Conservation (phyloP, 306 rosid species). For the Medicago truncatula region MtrunA17r5.0-ANR NC_053045.1:33352501-33353000, state of each 20-base stretch:
- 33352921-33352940: background rate
- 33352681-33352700: conserved; percentile 3
- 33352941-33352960: background rate
- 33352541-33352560: conserved; percentile 97
- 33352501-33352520: conserved; percentile 49
- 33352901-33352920: background rate
- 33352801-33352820: background rate
- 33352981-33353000: background rate
- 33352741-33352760: conserved; percentile 21
- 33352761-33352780: conserved; percentile 5
- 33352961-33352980: background rate
- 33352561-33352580: conserved; percentile 95
- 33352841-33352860: background rate
- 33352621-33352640: conserved; percentile 28
- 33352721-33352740: background rate
- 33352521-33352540: conserved; percentile 81
- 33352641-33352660: conserved; percentile 30
- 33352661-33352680: conserved; percentile 29
- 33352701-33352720: conserved; percentile 3
- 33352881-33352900: background rate
- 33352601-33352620: conserved; percentile 72
- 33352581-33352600: conserved; percentile 98
- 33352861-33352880: background rate
- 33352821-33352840: background rate
- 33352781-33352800: conserved; percentile 18